Conservation (phyloP, 129 eudicot species). For the Lactuca sativa region DNA sequence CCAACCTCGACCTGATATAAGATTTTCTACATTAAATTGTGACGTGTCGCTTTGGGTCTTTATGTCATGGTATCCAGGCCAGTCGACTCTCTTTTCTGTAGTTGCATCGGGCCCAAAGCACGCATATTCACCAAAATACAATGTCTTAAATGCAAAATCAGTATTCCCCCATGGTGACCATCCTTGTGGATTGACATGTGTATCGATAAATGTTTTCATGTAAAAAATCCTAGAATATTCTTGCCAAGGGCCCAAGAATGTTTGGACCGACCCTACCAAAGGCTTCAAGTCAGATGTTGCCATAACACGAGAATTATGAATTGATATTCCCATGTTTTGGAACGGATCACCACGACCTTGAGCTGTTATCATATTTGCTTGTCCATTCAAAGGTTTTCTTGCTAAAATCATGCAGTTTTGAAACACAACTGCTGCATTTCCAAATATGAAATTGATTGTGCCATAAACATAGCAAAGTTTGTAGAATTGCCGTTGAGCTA, state of each 20-base stretch:
- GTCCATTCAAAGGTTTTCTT: constrained; percentile 43
- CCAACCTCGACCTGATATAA: constrained; percentile 54
- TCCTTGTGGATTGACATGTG: constrained; percentile 42
- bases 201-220: constrained; percentile 41
- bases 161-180: constrained; percentile 57
- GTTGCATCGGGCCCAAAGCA: constrained; percentile 49
- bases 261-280: constrained; percentile 21
- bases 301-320: constrained; percentile 46
- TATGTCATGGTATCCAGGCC: constrained; percentile 52
- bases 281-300: constrained; percentile 57
- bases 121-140: constrained; percentile 53
- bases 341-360: constrained; percentile 53
- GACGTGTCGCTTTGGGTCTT: constrained; percentile 31
- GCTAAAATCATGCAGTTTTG: constrained; percentile 60
- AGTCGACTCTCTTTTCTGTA: constrained; percentile 40
- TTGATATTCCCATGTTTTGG: constrained; percentile 52
- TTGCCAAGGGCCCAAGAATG: constrained; percentile 58
- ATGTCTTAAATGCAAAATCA: constrained; percentile 32
- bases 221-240: constrained; percentile 51
- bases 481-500: constrained; percentile 56
- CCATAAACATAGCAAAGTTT: constrained; percentile 53
- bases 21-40: constrained; percentile 33
- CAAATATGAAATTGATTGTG: constrained; percentile 60
- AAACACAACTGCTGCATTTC: constrained; percentile 53
- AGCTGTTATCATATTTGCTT: constrained; percentile 45